These are phyloP conservation scores for Diospyros kaki DNA, from an alignment of 148 eudicot species.

Conservation along the genomic window DNA sequence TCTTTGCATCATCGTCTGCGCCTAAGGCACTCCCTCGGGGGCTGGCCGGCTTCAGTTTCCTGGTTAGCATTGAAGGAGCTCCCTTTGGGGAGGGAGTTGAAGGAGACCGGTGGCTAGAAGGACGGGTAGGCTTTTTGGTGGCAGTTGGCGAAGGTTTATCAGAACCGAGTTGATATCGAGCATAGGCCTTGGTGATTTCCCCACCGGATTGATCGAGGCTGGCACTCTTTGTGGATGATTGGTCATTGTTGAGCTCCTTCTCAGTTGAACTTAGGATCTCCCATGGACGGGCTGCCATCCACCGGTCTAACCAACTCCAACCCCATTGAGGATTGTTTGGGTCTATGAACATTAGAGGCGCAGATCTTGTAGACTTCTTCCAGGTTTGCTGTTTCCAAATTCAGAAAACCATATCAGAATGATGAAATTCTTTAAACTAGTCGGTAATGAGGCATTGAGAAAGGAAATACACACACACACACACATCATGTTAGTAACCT, in stretches of 20 bases:
- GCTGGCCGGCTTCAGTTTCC: conserved; percentile 47
- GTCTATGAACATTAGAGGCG: conserved; percentile 64
- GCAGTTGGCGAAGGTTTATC: conserved; percentile 28
- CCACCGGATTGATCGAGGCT: conserved; percentile 16
- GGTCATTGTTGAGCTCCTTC: conserved; percentile 30
- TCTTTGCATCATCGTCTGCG: conserved; percentile 55
- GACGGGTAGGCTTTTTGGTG: conserved; percentile 28
- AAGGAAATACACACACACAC: too few relatives aligned
- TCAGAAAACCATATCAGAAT: background rate
- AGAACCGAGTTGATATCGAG: conserved; percentile 50
- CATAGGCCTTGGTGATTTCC: conserved; percentile 48
- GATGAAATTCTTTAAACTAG: background rate
- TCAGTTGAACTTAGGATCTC: conserved; percentile 44
- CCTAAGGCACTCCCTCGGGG: conserved; percentile 39
- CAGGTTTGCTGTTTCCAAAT: conserved; percentile 67
- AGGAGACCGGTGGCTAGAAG: conserved; percentile 42
- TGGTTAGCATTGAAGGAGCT: conserved; percentile 11
- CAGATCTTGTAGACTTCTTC: conserved; percentile 67
- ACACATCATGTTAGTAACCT: too few relatives aligned
- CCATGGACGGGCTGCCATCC: conserved; percentile 83
- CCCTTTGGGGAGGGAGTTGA: conserved; percentile 37
- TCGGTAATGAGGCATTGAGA: too few relatives aligned
- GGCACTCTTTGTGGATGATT: conserved; percentile 16
- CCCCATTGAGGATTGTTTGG: conserved; percentile 89
- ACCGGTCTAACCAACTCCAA: conserved; percentile 97